Percentiles rank a stretch among this genome's conserved stretches.
These are phyloP conservation scores for Populus alba DNA, from an alignment of 345 rosid genomes.

Conservation along the genomic window DNA sequence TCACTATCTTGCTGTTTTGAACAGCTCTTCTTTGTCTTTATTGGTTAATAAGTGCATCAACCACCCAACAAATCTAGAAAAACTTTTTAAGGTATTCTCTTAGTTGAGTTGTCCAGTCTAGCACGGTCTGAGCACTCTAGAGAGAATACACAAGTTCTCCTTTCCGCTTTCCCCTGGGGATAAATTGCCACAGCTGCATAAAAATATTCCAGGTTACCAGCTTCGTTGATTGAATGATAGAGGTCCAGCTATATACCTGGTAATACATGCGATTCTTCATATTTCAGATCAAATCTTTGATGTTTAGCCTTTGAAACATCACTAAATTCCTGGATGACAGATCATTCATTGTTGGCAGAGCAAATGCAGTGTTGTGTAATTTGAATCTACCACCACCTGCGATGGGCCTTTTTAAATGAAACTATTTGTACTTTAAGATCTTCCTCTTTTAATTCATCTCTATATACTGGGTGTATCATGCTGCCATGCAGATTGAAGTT, in stretches of 20 bases:
- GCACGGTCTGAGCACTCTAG: background rate
- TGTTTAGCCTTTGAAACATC: background rate
- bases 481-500: conserved; percentile 72
- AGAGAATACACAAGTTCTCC: background rate
- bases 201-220: background rate
- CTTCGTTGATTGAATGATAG: background rate
- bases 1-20: background rate
- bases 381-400: background rate
- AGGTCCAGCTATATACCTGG: background rate
- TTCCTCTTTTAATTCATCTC: background rate
- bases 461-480: background rate
- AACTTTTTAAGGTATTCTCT: background rate
- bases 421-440: background rate
- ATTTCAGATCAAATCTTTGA: background rate
- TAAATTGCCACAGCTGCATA: background rate
- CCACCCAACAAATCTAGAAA: background rate
- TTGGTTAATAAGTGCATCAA: background rate
- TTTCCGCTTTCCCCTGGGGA: background rate
- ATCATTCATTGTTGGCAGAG: too few species aligned
- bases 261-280: background rate
- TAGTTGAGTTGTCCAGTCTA: background rate
- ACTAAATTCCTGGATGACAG: background rate
- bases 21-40: background rate
- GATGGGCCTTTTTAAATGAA: background rate
- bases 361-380: too few species aligned